Conservation (phyloP, 2,329 filamentous ascomycete species). For the Rhinocladiella similis region DNA sequence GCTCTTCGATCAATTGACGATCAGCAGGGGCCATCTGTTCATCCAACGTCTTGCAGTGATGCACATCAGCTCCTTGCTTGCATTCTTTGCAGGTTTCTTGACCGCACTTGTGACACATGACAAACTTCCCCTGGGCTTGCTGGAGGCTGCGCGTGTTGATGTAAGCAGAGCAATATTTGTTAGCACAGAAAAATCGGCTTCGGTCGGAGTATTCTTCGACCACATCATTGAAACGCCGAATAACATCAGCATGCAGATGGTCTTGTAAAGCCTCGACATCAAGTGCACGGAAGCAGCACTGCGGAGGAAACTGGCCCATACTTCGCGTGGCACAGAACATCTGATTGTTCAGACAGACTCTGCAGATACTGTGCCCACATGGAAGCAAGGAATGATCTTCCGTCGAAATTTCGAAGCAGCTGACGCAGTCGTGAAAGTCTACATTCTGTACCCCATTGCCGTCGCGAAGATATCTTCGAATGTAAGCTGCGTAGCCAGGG, state of each 20-base stretch:
- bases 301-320: slow-evolving; percentile 5
- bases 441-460: too few relatives aligned
- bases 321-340: too few relatives aligned
- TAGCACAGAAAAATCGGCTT: slow-evolving; percentile 15
- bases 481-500: background rate
- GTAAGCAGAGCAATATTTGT: slow-evolving; percentile 6
- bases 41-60: background rate
- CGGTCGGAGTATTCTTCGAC: slow-evolving; percentile 8
- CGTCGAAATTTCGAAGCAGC: too few relatives aligned
- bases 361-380: too few relatives aligned
- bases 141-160: background rate
- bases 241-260: slow-evolving; percentile 9
- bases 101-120: slow-evolving; percentile 8
- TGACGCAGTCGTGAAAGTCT: too few relatives aligned
- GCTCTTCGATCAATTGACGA: too few relatives aligned
- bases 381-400: too few relatives aligned
- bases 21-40: too few relatives aligned
- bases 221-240: slow-evolving; percentile 3
- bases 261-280: slow-evolving; percentile 5
- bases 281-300: slow-evolving; percentile 10
- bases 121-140: slow-evolving; percentile 5
- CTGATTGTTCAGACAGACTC: too few relatives aligned
- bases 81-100: slow-evolving; percentile 14
- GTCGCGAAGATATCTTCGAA: background rate
- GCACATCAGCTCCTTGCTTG: slow-evolving; percentile 5